Evolutionary conservation across 352 stramenopile genomes (phyloP), one percentile per base, ranked within the genome.

Genomic region (Phytopythium sindhum): DNA sequence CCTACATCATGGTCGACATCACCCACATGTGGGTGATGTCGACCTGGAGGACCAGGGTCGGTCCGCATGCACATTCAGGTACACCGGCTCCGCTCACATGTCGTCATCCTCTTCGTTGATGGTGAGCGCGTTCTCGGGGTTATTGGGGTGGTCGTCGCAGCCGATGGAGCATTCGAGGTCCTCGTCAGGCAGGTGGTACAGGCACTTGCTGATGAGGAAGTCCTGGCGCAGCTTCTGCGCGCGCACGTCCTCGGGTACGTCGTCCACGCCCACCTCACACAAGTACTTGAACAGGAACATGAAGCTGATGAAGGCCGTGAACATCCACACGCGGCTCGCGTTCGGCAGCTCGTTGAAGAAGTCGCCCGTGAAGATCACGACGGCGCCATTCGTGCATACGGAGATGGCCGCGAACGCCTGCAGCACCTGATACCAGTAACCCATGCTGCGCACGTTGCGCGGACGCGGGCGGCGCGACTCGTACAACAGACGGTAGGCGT

Each of bases 311-410:
- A 94, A 94, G 24, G 88, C 62, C 45, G 84, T 87, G 65, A 94
- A 91, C 70, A 90, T 82, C 81, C 88, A 96, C 57, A 87, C 81
- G 37, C 87, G 74, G 44, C 72, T 80, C 47, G 73, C 61, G 56
- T 76, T 80, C 39, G 75, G 74, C 39, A 88, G 33, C 21, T 74
- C 65, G 62, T 80, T 85, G 57, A 93, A 90, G 63, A 89, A 92
- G 55, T 91, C 81, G 50, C 80, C 88, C 21, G 93, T 97, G 74
- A 98, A 98, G 60, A 96, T 91, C 69, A 98, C 90, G 12, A 98
- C 81, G 21, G 91, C 84, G 60, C 81, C 90, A 70, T 99, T 99
- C 1, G 94, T 98, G 61, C 96, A 87, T 37, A 98, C 92, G 19
- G 89, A 91, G 62, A 96, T 88, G 64, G 87, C 95, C 42, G 93